These are phyloP conservation scores for Paramecium biaurelia DNA, from an alignment of 73 alveolate genomes.

Conservation along the genomic window DNA sequence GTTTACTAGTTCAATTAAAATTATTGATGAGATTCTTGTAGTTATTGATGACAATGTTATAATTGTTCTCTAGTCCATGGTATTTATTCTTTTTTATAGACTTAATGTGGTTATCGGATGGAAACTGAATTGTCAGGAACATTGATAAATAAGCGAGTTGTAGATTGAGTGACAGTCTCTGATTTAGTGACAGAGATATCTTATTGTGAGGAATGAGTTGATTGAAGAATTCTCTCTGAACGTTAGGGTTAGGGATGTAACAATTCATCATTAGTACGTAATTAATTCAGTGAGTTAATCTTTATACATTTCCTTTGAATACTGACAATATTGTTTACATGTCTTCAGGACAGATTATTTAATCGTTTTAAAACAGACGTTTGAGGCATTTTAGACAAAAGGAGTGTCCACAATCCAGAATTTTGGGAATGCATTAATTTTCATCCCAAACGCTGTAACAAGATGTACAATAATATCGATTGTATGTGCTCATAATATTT, in stretches of 20 bases:
- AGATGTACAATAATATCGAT: conserved; percentile 27
- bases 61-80: conserved; percentile 11
- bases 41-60: background rate
- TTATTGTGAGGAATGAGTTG: background rate
- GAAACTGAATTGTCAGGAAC: background rate
- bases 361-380: background rate
- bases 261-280: background rate
- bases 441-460: conserved; percentile 46
- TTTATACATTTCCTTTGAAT: background rate
- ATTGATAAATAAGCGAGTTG: background rate
- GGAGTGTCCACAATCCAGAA: conserved; percentile 28
- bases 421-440: background rate
- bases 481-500: background rate
- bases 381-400: conserved; percentile 12
- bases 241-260: background rate
- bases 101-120: background rate
- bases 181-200: background rate
- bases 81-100: background rate
- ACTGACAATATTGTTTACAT: conserved; percentile 7
- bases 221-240: background rate
- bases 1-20: background rate
- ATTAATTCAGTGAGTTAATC: background rate
- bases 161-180: conserved; percentile 2
- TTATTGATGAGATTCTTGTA: background rate
- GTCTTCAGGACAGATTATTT: conserved; percentile 41